Evolutionary conservation across 169 alveolate genomes (phyloP), one percentile per base, ranked within the genome.

Genomic region (Eimeria sp.): DNA sequence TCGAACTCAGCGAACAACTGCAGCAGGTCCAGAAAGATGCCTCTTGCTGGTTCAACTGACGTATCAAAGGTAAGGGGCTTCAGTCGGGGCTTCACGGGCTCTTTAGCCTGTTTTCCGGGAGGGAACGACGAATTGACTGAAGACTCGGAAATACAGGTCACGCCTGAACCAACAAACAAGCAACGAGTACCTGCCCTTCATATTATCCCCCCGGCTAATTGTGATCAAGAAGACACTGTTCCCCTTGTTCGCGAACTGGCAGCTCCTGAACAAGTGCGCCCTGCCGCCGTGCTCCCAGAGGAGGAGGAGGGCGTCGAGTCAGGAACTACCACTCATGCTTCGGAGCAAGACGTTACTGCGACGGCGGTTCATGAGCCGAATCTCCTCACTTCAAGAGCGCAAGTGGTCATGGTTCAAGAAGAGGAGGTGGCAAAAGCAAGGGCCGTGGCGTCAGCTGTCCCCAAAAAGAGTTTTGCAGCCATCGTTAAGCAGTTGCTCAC

Each of bases 41-140:
- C 89, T 43, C 71, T 80, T 6, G 89, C 89, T 8, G 89, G 89
- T 23, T 80, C 89, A 25, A 80, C 89, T 46, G 71, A 52, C 68
- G 71, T 49, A 8, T 27, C 68, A 16, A 43, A 49, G 88, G 88
- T 27, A 43, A 0, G 64, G 54, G n/a, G 80, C 1, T 60, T 60
- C 68, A 20, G 6, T 18, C 68, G 68, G 68, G 68, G 68, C 25
- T 16, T 71, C 9, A 74, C 56, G 14, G 20, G 9, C 33, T 13
- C 58, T 40, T 74, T 33, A 40, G 83, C 58, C 14, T n/a, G 54
- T 20, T 37, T 74, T 40, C 56, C 33, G 10, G 56, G 40, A 33
- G 83, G 46, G 4, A 40, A 40, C 33, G 56, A 16, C 56, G 83
- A 74, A 40, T 4, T 40, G 33, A 30, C 83, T 4, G 83, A 40